Conservation (phyloP, 768 basidiomycete genomes). For the Mycena albidolilacea region DNA sequence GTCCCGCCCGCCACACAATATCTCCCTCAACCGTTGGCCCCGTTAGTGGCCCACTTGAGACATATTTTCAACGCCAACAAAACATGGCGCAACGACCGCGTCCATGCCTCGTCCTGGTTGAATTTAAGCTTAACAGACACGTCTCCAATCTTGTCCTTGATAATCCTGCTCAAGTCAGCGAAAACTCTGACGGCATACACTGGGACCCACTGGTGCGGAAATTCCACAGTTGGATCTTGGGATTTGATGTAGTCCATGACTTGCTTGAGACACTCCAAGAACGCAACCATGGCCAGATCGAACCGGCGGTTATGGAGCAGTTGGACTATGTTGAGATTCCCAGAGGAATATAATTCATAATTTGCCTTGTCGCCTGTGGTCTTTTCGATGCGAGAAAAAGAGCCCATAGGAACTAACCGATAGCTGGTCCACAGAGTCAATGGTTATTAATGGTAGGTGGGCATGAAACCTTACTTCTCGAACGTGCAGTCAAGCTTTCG, state of each 20-base stretch:
- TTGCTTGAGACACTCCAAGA: conserved; percentile 95
- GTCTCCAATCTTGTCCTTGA: conserved; percentile 96
- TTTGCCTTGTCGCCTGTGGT: conserved; percentile 84
- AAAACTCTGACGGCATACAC: conserved; percentile 10
- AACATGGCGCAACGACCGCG: conserved; percentile 92
- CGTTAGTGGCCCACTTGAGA: conserved; percentile 89
- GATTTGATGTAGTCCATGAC: conserved; percentile 88
- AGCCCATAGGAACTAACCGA: conserved; percentile 93
- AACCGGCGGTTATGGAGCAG: conserved; percentile 95
- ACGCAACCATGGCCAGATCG: conserved; percentile 96
- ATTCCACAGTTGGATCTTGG: conserved; percentile 80
- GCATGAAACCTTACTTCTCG: conserved; percentile 71
- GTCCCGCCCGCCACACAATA: neutral
- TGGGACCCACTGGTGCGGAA: conserved; percentile 86
- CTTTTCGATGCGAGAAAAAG: conserved; percentile 93
- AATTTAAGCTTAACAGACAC: conserved; percentile 95
- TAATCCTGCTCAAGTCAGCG: conserved; percentile 67
- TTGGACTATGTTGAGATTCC: conserved; percentile 90
- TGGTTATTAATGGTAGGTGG: conserved; percentile 6
- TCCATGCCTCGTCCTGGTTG: conserved; percentile 97
- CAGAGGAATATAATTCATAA: conserved; percentile 96
- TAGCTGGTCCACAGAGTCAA: conserved; percentile 67
- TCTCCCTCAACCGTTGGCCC: conserved; percentile 68
- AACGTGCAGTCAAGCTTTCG: conserved; percentile 93
- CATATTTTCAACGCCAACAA: conserved; percentile 90